Evolutionary conservation across 148 eudicot genomes (phyloP).

Genomic region (Rhododendron vialii): DNA sequence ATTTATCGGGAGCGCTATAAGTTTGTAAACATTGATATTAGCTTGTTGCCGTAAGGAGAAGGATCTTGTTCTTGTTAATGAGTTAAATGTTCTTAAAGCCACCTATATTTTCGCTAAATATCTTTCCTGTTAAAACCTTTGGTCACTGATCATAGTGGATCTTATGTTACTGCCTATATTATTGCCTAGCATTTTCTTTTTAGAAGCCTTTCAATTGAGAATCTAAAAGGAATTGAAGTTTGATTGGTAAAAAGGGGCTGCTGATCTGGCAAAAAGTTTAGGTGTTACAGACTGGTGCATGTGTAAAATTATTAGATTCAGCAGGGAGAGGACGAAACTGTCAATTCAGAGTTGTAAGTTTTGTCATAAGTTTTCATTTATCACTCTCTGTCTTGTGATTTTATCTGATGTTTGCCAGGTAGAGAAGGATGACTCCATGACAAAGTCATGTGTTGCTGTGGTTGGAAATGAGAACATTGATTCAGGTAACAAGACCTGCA

Average conservation of each 20-base stretch:
- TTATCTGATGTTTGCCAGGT: slow-evolving; percentile 15
- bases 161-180: background rate
- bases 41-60: background rate
- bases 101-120: background rate
- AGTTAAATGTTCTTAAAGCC: background rate
- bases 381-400: background rate
- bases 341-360: background rate
- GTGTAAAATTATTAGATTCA: background rate
- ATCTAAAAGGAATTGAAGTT: background rate
- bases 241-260: background rate
- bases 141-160: background rate
- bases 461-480: slow-evolving; percentile 14
- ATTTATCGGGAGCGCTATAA: background rate
- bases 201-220: background rate
- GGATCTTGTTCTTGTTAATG: background rate
- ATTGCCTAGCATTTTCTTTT: background rate
- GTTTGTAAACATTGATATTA: background rate
- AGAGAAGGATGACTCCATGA: slow-evolving; percentile 14
- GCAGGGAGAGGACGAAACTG: background rate
- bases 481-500: slow-evolving; percentile 21
- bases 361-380: background rate
- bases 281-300: background rate
- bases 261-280: background rate
- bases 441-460: slow-evolving; percentile 5
- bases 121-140: background rate